These are phyloP conservation scores for Emergomyces africanus DNA, from an alignment of 2,329 filamentous ascomycete genomes.

Conservation along the genomic window DNA sequence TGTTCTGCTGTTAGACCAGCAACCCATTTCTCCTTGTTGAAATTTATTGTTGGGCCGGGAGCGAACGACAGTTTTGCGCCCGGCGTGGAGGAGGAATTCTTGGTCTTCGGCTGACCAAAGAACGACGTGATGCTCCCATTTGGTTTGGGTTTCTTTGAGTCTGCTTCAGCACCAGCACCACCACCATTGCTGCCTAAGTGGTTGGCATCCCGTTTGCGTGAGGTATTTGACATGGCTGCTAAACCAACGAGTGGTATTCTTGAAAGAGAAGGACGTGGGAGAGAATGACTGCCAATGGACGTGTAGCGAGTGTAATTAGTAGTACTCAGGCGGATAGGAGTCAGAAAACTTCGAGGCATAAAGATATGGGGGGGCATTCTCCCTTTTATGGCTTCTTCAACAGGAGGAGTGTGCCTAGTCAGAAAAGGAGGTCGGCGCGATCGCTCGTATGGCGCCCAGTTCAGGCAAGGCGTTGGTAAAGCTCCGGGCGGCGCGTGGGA, in stretches of 20 bases:
- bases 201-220: neutral
- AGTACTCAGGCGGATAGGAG: neutral
- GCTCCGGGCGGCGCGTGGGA: neutral
- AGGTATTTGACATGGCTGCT: neutral
- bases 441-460: neutral
- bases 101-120: slow-evolving; percentile 58
- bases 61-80: slow-evolving; percentile 9
- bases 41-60: slow-evolving; percentile 37
- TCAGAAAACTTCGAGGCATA: neutral
- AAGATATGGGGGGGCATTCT: neutral
- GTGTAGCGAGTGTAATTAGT: neutral
- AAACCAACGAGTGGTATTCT: neutral
- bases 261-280: neutral
- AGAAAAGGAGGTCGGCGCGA: neutral
- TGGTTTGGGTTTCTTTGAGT: slow-evolving; percentile 58
- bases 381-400: neutral
- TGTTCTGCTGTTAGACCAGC: slow-evolving; percentile 67
- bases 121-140: slow-evolving; percentile 80
- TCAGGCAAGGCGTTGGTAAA: neutral
- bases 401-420: neutral
- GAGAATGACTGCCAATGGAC: neutral
- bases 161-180: slow-evolving; percentile 13
- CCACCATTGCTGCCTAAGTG: neutral
- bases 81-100: slow-evolving; percentile 10
- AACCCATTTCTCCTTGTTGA: slow-evolving; percentile 89